Conservation (phyloP, 345 rosid species). For the Aquilaria yunnanensis region DNA sequence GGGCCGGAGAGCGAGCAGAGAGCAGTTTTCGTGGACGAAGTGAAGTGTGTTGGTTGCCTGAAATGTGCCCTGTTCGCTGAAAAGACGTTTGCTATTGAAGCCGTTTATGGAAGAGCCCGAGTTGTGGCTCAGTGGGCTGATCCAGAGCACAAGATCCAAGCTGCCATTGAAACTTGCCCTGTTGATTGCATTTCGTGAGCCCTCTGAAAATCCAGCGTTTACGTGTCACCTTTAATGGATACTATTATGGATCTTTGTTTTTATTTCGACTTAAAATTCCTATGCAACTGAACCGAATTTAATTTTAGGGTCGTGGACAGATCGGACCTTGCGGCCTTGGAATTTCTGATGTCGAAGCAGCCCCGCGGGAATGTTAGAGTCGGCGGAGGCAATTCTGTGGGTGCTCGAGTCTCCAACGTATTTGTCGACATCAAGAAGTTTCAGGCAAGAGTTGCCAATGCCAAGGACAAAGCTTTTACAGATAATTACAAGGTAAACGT, state of each 20-base stretch:
- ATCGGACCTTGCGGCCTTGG: conserved; percentile 76
- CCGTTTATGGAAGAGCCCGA: conserved; percentile 73
- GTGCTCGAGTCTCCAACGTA: conserved; percentile 61
- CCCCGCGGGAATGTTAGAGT: conserved; percentile 85
- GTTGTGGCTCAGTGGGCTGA: conserved; percentile 98
- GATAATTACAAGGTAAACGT: conserved; percentile 29
- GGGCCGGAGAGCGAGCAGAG: conserved; percentile 70
- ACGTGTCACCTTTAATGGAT: background rate
- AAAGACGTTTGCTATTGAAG: conserved; percentile 80
- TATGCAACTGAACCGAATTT: background rate
- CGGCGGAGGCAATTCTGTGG: conserved; percentile 52
- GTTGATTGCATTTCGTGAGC: conserved; percentile 84
- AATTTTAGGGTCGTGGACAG: conserved; percentile 63
- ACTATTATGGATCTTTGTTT: background rate
- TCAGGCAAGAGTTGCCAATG: conserved; percentile 35
- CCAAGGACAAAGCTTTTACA: conserved; percentile 25
- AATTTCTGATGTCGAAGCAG: conserved; percentile 87
- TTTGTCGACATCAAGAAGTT: conserved; percentile 83
- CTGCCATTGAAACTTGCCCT: conserved; percentile 77
- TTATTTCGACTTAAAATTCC: too few species aligned
- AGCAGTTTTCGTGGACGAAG: conserved; percentile 88
- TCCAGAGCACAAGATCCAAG: conserved; percentile 58
- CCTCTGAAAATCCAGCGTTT: background rate
- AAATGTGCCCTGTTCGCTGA: conserved; percentile 82
- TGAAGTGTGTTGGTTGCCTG: conserved; percentile 88